Evolutionary conservation across 164 flowering plant genomes (phyloP).

Genomic region (Vitis amurensis): DNA sequence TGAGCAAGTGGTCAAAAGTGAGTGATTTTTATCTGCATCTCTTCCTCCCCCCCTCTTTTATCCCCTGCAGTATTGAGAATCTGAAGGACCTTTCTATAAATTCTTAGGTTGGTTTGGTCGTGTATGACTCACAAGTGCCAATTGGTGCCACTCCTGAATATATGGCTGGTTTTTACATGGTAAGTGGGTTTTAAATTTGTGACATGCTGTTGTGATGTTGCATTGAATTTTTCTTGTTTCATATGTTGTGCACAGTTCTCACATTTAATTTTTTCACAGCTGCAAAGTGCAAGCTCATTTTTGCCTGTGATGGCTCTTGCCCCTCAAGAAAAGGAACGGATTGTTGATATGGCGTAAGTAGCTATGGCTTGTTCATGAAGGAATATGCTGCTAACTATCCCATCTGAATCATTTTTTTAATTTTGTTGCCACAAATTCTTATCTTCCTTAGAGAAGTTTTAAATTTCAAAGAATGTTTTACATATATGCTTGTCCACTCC

Average conservation of each 20-base stretch:
- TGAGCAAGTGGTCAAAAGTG: constrained; percentile 99
- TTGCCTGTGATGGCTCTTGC: constrained; percentile 99
- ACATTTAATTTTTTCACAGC: constrained; percentile 39
- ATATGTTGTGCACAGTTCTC: neutral
- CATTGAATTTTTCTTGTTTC: neutral
- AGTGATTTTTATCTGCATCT: constrained; percentile 6
- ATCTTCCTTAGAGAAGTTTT: neutral
- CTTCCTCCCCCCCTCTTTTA: neutral
- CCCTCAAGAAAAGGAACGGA: constrained; percentile 87
- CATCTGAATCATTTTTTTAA: too few species aligned
- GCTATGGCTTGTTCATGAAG: neutral
- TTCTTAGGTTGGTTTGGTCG: constrained; percentile 89
- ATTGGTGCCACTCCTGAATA: constrained; percentile 99
- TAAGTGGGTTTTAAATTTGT: constrained; percentile 18
- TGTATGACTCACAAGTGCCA: constrained; percentile 96
- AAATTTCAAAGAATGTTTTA: neutral
- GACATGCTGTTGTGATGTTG: neutral
- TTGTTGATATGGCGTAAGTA: constrained; percentile 97
- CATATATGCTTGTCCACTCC: too few species aligned
- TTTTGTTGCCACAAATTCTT: neutral
- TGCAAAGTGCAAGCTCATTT: constrained; percentile 96
- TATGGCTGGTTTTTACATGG: constrained; percentile 98
- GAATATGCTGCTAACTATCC: neutral
- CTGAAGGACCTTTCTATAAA: neutral
- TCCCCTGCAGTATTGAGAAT: neutral